Conservation (phyloP, 306 rosid species). For the Lathyrus tuberosus region DNA sequence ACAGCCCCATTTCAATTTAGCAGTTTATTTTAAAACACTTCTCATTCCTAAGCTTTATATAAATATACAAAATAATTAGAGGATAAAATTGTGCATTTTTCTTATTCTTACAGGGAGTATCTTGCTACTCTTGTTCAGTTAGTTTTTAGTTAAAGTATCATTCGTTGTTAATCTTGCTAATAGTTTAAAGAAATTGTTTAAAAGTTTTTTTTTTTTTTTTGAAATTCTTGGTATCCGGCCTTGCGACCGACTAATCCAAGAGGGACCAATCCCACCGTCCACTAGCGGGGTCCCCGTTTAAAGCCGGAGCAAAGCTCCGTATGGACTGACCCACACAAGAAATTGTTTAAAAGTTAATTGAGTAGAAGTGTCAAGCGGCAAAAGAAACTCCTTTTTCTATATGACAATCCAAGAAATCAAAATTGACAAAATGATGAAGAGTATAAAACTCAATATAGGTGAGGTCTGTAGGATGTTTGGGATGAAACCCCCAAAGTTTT, state of each 20-base stretch:
- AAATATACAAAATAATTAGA: not conserved
- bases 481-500: constrained; percentile 17
- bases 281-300: no score
- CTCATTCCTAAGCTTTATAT: constrained; percentile 5
- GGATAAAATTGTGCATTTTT: constrained; percentile 21
- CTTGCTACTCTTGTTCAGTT: constrained; percentile 8
- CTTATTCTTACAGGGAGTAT: not conserved
- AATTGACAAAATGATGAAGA: not conserved
- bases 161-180: not conserved
- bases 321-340: no score
- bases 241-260: no score
- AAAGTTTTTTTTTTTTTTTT: no score
- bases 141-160: constrained; percentile 9
- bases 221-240: no score
- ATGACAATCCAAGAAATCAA: constrained; percentile 19
- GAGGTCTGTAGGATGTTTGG: constrained; percentile 15
- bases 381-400: not conserved
- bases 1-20: not conserved
- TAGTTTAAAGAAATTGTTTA: constrained; percentile 8
- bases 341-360: constrained; percentile 6
- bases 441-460: not conserved
- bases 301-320: no score
- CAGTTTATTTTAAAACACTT: constrained; percentile 25
- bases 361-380: constrained; percentile 27
- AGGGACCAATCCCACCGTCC: no score